These are phyloP conservation scores for Cyberlindnera maritima DNA, from an alignment of 805 yeast species.

Conservation along the genomic window DNA sequence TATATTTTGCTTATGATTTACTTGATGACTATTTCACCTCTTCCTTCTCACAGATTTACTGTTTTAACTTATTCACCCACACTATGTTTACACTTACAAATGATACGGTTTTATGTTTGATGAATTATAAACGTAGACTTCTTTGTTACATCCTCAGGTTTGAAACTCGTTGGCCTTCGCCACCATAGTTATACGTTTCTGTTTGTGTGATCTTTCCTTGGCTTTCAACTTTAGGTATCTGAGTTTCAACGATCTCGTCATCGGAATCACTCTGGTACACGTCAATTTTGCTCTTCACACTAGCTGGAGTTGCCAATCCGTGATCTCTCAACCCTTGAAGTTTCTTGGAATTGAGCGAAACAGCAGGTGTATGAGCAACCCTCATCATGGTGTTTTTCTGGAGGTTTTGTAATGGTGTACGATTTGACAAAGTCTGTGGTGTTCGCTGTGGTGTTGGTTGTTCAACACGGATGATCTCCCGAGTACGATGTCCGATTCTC, in stretches of 20 bases:
- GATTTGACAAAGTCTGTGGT: neutral
- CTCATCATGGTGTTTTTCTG: slow-evolving; percentile 6
- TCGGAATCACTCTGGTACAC: slow-evolving; percentile 14
- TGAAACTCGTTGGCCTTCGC: slow-evolving; percentile 6
- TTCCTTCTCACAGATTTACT: neutral
- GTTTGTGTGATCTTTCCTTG: slow-evolving; percentile 16
- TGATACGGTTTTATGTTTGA: neutral
- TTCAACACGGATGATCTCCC: slow-evolving; percentile 10
- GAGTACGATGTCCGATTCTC: neutral
- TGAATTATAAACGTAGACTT: neutral
- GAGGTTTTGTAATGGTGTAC: slow-evolving; percentile 6
- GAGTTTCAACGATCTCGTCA: slow-evolving; percentile 10
- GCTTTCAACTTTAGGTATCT: neutral
- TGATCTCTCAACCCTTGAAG: neutral
- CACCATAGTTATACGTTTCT: slow-evolving; percentile 22
- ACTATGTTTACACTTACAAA: neutral
- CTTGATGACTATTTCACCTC: neutral
- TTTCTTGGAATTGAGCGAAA: neutral
- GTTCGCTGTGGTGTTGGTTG: slow-evolving; percentile 10
- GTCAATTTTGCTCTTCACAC: slow-evolving; percentile 1
- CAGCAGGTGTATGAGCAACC: slow-evolving; percentile 1
- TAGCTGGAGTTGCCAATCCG: slow-evolving; percentile 7
- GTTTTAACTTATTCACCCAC: neutral
- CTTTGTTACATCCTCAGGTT: slow-evolving; percentile 3
- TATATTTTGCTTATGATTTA: neutral